Evolutionary conservation across 768 basidiomycete species (phyloP).

Genomic region (Leucogyrophana mollusca): DNA sequence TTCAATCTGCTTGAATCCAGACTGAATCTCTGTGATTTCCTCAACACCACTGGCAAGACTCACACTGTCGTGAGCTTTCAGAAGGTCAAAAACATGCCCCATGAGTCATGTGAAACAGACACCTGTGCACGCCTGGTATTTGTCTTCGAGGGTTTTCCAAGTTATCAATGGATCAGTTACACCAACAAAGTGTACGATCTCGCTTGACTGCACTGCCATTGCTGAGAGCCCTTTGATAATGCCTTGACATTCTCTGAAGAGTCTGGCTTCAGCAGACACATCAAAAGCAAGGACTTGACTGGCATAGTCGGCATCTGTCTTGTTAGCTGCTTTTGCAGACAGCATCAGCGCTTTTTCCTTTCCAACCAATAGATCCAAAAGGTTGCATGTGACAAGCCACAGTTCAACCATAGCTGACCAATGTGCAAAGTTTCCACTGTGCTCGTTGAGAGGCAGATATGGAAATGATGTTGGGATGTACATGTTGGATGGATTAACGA

Average conservation of each 20-base stretch:
- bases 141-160: constrained; percentile 1
- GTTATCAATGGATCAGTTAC: neutral
- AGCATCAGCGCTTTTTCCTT: neutral
- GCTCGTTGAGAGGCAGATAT: neutral
- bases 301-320: neutral
- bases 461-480: neutral
- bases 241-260: neutral
- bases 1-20: too few relatives aligned
- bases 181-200: neutral
- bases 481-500: neutral
- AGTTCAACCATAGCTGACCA: too few relatives aligned
- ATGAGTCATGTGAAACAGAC: neutral
- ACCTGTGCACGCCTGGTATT: neutral
- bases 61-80: neutral
- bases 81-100: neutral
- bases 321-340: neutral
- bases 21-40: neutral
- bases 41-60: neutral
- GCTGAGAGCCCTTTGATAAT: neutral
- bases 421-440: neutral
- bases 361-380: too few relatives aligned
- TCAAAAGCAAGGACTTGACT: neutral
- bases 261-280: neutral
- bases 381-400: too few relatives aligned
- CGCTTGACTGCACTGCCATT: neutral